A percentile compares a stretch with the other conserved stretches of the same genome.
These are phyloP conservation scores for Sordariomycetes sp. DNA, from an alignment of 2,329 filamentous ascomycete genomes.

Conservation along the genomic window DNA sequence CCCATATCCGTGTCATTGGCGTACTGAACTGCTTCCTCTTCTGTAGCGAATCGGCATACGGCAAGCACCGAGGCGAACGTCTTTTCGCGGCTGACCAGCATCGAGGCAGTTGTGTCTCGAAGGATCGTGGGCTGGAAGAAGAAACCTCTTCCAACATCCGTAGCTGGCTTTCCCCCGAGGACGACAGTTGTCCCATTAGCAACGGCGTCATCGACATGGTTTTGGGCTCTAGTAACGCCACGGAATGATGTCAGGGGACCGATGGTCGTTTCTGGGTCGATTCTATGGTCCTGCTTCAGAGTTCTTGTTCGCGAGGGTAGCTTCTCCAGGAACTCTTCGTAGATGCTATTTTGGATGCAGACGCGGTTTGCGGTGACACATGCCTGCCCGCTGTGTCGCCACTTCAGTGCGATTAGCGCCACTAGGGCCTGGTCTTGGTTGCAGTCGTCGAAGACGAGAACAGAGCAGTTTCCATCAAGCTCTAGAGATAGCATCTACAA, in stretches of 20 bases:
- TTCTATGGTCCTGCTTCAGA: slow-evolving; percentile 68
- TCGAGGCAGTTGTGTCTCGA: slow-evolving; percentile 70
- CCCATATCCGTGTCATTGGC: slow-evolving; percentile 80
- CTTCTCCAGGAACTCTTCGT: slow-evolving; percentile 57
- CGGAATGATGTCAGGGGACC: slow-evolving; percentile 77
- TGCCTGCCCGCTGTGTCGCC: slow-evolving; percentile 89
- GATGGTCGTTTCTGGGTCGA: slow-evolving; percentile 57
- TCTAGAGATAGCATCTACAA: slow-evolving; percentile 79
- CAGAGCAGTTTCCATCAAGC: slow-evolving; percentile 87
- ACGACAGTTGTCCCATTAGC: slow-evolving; percentile 64
- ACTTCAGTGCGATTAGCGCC: slow-evolving; percentile 77
- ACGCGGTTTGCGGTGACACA: slow-evolving; percentile 84
- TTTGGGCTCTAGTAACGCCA: slow-evolving; percentile 65
- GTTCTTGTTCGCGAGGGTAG: slow-evolving; percentile 59
- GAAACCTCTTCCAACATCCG: slow-evolving; percentile 75
- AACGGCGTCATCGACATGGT: slow-evolving; percentile 68
- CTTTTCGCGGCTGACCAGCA: slow-evolving; percentile 77
- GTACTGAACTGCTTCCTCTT: slow-evolving; percentile 73
- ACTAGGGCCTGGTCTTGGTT: slow-evolving; percentile 75
- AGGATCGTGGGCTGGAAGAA: slow-evolving; percentile 75
- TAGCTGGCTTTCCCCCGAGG: slow-evolving; percentile 59
- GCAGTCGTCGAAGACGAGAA: slow-evolving; percentile 94
- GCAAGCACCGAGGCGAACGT: slow-evolving; percentile 92
- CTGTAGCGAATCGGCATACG: slow-evolving; percentile 75
- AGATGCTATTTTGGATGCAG: slow-evolving; percentile 66